Base-by-base conservation (phyloP, 2,329 filamentous ascomycete genomes). In the Chaetomiaceae sp. region DNA sequence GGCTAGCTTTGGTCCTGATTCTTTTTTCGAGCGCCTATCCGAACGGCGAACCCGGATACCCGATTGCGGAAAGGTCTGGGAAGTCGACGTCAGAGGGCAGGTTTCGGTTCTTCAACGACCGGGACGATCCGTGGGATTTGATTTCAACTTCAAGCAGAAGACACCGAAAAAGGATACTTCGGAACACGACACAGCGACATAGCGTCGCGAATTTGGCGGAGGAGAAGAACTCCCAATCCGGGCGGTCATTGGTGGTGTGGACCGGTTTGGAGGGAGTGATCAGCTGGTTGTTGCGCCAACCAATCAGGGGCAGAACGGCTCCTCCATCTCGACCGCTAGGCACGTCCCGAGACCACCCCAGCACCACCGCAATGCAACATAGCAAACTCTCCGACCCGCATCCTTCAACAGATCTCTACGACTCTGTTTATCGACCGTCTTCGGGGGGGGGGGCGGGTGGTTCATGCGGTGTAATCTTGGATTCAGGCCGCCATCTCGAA, bases 371-470 rank as follows among this genome's bases (percentile, higher is more conserved):
- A 38, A 51, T 51, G 47, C 47, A 30, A 47, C 52, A 34, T 58
- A 44, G 37, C 58, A 52, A 62, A 60, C 43, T 55, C 54, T 60
- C 57, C 57, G 60, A 58, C 52, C 57, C 48, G 58, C 52, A 58
- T 52, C 36, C 32, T 40, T 40, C 16, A 42, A 33, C 45, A 55
- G 53, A 57, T 56, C 51, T 46, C 29, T 51, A 40, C 25, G 21
- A 38, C 18, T 42, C 38, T 14, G 14, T 34, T 51, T 20, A 42
- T 43, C 30, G 41, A 16, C 29, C 14, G 14, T 21, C 13, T 23
- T 18, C n/a, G n/a, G n/a, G n/a, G 5, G 2, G 7, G 13, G 32
- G 18, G 29, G 34, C 20, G 13, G 36, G 33, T 27, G 32, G 34
- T 18, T 49, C 21, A 53, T 50, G 48, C 29, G 30, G 27, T 14